These are phyloP conservation scores for Lolium perenne DNA, from an alignment of 176 grass and related monocot species.

Conservation along the genomic window DNA sequence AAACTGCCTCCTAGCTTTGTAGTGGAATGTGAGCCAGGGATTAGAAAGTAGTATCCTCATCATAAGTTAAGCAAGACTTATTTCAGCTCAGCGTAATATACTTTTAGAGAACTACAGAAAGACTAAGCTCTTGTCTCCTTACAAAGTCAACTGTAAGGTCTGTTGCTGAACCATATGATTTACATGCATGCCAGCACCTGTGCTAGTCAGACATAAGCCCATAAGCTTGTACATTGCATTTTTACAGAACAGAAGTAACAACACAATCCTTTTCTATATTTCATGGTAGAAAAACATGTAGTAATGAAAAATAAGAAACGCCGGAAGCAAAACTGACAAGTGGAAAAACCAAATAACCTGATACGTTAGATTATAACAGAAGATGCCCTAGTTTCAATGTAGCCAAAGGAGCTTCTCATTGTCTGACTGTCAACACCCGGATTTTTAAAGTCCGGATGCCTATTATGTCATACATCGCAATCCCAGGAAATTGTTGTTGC, in stretches of 20 bases:
- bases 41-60: not conserved
- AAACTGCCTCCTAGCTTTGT: conserved; percentile 1
- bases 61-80: not conserved
- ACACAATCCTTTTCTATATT: no score
- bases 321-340: not conserved
- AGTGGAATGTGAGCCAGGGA: not conserved
- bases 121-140: not conserved
- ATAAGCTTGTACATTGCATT: not conserved
- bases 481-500: no score
- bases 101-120: no score
- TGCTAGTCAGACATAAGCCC: not conserved
- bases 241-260: not conserved
- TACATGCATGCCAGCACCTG: not conserved
- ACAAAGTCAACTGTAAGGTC: not conserved
- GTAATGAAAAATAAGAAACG: not conserved
- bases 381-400: not conserved
- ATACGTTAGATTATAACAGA: not conserved
- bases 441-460: no score
- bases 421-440: no score
- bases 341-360: not conserved
- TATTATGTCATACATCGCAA: no score
- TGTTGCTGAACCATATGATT: not conserved
- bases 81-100: not conserved
- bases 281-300: not conserved
- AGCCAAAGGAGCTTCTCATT: not conserved